Evolutionary conservation across 768 basidiomycete genomes (phyloP).

Genomic region (Lyophyllum shimeji): DNA sequence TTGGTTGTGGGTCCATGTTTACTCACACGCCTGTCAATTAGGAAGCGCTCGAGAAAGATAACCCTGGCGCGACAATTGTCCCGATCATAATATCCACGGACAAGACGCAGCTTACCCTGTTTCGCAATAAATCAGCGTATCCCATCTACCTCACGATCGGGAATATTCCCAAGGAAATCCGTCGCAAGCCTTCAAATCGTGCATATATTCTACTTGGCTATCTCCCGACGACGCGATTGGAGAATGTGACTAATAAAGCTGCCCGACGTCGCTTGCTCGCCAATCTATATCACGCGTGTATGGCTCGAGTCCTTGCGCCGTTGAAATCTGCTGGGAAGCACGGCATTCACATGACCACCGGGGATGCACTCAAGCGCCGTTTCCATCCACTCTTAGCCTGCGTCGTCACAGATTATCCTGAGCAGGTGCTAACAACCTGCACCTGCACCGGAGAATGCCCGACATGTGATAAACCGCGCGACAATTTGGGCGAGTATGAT

Average conservation of each 20-base stretch:
- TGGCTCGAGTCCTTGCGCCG: slow-evolving; percentile 26
- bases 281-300: slow-evolving; percentile 38
- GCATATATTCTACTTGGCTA: slow-evolving; percentile 39
- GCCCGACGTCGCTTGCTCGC: slow-evolving; percentile 21
- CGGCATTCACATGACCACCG: slow-evolving; percentile 27
- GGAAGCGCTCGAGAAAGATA: slow-evolving; percentile 19
- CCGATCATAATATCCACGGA: too few relatives aligned
- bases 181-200: slow-evolving; percentile 33
- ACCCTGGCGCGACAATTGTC: too few relatives aligned
- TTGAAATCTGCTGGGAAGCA: slow-evolving; percentile 21
- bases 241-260: slow-evolving; percentile 26
- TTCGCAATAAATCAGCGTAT: slow-evolving; percentile 40
- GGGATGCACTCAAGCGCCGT: slow-evolving; percentile 30
- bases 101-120: too few relatives aligned
- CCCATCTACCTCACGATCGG: slow-evolving; percentile 50
- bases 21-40: neutral
- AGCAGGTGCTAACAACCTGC: slow-evolving; percentile 37
- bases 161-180: slow-evolving; percentile 41
- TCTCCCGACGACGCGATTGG: slow-evolving; percentile 36
- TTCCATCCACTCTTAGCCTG: slow-evolving; percentile 36
- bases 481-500: slow-evolving; percentile 18
- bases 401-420: slow-evolving; percentile 40
- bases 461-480: slow-evolving; percentile 15
- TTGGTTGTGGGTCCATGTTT: neutral
- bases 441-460: slow-evolving; percentile 15